Evolutionary conservation across 2,329 filamentous ascomycete genomes (phyloP).

Genomic region (Pleoardoris graminearum): DNA sequence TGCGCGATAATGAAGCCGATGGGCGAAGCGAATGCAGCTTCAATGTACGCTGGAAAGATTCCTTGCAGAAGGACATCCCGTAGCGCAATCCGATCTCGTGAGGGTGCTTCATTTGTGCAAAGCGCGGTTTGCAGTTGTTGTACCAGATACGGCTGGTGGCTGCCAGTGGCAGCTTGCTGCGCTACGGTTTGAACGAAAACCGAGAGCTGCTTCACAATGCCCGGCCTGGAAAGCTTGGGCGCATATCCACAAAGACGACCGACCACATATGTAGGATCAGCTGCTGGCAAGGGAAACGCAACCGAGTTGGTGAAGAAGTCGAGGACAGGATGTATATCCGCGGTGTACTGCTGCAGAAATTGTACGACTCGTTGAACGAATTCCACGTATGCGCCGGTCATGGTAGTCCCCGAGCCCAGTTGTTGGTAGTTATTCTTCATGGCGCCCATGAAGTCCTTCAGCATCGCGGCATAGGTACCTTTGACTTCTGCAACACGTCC

Average conservation of each 20-base stretch:
- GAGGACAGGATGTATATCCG: conserved; percentile 60
- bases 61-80: conserved; percentile 57
- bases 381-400: conserved; percentile 60
- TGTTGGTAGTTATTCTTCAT: conserved; percentile 66
- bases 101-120: conserved; percentile 49
- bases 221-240: conserved; percentile 54
- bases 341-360: conserved; percentile 63
- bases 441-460: conserved; percentile 60
- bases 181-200: conserved; percentile 63
- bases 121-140: conserved; percentile 58
- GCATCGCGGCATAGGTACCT: conserved; percentile 55
- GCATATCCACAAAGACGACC: conserved; percentile 63
- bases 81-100: conserved; percentile 49
- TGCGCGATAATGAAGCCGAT: conserved; percentile 57
- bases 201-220: conserved; percentile 58
- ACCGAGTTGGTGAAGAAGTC: conserved; percentile 64
- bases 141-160: conserved; percentile 60
- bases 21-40: conserved; percentile 50
- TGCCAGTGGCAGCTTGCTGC: conserved; percentile 61
- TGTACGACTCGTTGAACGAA: conserved; percentile 65
- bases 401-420: conserved; percentile 44
- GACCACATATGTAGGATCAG: conserved; percentile 65
- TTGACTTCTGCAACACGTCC: conserved; percentile 41
- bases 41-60: conserved; percentile 62
- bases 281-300: conserved; percentile 62